phyloP scores from a whole-genome alignment of 2,329 filamentous ascomycete genomes.

The Ophiostoma himal-ulmi region DNA sequence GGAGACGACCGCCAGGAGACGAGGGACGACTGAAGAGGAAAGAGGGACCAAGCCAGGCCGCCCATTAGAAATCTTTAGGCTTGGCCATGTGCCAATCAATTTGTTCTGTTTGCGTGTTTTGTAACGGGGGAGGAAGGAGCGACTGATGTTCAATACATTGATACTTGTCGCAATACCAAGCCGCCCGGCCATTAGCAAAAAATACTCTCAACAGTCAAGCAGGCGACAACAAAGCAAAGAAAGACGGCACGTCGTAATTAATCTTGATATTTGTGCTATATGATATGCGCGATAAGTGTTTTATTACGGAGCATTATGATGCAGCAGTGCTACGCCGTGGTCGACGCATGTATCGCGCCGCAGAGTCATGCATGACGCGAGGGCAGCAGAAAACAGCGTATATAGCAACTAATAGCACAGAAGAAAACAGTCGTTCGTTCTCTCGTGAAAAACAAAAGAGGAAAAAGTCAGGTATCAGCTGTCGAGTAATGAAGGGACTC shows the following conservation, averaged over 20 bases:
- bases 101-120: background rate
- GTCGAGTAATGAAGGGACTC: background rate
- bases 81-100: background rate
- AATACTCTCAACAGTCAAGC: background rate
- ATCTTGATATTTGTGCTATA: background rate
- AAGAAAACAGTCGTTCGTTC: background rate
- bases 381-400: background rate
- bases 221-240: background rate
- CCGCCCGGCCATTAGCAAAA: no score
- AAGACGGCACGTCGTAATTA: conserved; percentile 5
- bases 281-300: background rate
- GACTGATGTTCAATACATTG: background rate
- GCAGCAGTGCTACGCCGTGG: conserved; percentile 1
- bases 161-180: background rate
- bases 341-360: background rate
- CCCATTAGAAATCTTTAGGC: background rate
- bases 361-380: conserved; percentile 4
- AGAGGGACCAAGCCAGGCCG: background rate
- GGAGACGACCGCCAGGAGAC: conserved; percentile 5
- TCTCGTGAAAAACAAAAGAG: background rate
- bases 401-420: no score
- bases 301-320: background rate
- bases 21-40: background rate
- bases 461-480: background rate
- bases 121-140: background rate